These are phyloP conservation scores for Sclerotinia spermophila DNA, from an alignment of 2,329 filamentous ascomycete species.

Conservation along the genomic window DNA sequence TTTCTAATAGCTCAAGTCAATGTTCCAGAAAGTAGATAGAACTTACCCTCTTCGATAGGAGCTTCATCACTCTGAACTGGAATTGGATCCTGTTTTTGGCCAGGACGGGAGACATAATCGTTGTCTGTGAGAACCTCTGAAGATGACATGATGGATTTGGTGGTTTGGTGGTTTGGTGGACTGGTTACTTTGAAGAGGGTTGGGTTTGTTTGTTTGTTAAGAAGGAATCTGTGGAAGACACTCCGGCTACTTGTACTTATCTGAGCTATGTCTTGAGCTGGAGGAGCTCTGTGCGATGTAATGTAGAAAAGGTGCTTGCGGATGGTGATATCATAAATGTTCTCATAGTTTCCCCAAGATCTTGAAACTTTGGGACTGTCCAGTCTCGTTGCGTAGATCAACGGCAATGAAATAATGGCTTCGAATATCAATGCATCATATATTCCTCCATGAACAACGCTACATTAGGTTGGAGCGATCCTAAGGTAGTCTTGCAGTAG, in stretches of 20 bases:
- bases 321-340: neutral
- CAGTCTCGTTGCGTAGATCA: neutral
- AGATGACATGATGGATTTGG: neutral
- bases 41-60: constrained; percentile 1
- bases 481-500: neutral
- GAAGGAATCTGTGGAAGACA: too few species aligned
- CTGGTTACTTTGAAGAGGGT: neutral
- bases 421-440: neutral
- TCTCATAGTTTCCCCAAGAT: neutral
- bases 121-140: constrained; percentile 2
- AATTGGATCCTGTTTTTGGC: neutral
- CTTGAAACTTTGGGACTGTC: neutral
- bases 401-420: neutral
- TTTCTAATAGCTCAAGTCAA: neutral
- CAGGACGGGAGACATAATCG: constrained; percentile 7
- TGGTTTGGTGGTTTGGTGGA: neutral
- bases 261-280: neutral
- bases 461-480: neutral
- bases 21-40: neutral
- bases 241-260: neutral
- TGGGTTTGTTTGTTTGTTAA: neutral
- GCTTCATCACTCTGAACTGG: constrained; percentile 12
- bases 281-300: neutral
- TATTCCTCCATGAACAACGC: neutral
- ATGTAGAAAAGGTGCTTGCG: neutral